Evolutionary conservation across 1,284 basidiomycete species (phyloP), one percentile per base, ranked within the genome.

Genomic region (Athelia psychrophila): DNA sequence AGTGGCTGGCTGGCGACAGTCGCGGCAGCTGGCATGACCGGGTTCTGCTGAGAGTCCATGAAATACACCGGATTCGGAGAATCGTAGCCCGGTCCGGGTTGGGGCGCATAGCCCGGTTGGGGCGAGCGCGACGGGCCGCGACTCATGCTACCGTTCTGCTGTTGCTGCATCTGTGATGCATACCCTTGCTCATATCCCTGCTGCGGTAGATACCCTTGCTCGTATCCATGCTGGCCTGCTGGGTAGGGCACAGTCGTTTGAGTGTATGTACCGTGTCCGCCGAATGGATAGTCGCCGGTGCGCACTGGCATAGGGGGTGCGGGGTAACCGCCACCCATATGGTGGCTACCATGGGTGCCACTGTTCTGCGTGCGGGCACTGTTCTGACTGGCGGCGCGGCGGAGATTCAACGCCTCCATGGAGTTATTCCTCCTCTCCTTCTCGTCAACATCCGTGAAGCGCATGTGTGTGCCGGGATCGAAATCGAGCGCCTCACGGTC

Each of bases 401-500:
- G 27, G 27, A 30, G 27, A 13, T 42, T 42, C 8, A 18, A 16
- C 38, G 16, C n/a, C 20, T 42, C 38, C 38, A n/a, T 42, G 8
- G 38, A n/a, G 38, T n/a, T 5, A 35, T 35, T 35, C 38, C n/a
- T 22, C 38, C 9, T n/a, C 38, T n/a, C 38, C 6, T 22, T 16
- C n/a, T 42, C 38, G 38, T 6, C 8, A 16, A 5, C 38, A n/a
- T 22, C 38, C 8, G n/a, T n/a, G 38, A 42, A n/a, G 16, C 38
- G 38, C 20, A n/a, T 22, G 20, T 42, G 38, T 9, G 9, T 6
- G 38, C 38, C 16, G 3, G 80, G 80, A 47, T 83, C 78, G 56
- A 83, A 85, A 16, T 76, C 76, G 77, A 8, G 74, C 59, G 22
- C 64, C 44, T 67, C 67, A 44, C 56, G 53, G 20, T 70, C 69